Evolutionary conservation across 1,284 basidiomycete genomes (phyloP), one percentile per base, ranked within the genome.

Genomic region (Pseudozyma tsukubaensis): DNA sequence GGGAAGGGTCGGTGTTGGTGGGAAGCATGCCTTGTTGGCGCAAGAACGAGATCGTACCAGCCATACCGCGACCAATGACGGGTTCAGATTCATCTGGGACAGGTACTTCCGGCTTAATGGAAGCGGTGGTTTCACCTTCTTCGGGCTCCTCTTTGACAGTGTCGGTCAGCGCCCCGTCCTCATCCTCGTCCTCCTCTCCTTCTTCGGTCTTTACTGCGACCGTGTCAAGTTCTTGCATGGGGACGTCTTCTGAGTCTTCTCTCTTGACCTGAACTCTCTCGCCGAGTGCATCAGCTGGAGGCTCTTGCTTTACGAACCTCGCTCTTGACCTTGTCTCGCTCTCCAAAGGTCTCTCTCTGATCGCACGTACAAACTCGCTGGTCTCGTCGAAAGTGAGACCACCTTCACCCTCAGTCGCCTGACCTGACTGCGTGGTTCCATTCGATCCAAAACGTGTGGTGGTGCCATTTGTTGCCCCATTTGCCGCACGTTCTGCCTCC

Each of bases 331-430:
- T 50, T 49, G 45, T 59, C 53, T 85, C 86, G 14, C 86, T 87
- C 75, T 91, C 89, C 0, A 76, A 89, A 0, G 72, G 65, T 4
- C 76, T 58, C 29, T 75, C 61, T n/a, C 90, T 90, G 72, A 99
- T 94, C 42, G 92, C 91, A 14, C 94, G 90, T 24, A 99, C 93
- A 78, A 99, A 99, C 84, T 98, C 95, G 16, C 94, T 94, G 0
- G 97, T 99, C 78, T 97, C 94, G 83, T 99, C 96, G 67, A 99
- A 95, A 0, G 92, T 92, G 36, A 99, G 87, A 43, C 51, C 68
- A 19, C 19, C 55, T 10, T 35, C 54, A 8, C 48, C 57, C n/a
- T 55, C 53, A 0, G 43, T 45, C 12, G 21, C 47, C 9, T 45
- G 50, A 8, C 16, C 29, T 9, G 21, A 21, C 18, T 53, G 1